Percentiles rank a stretch among this genome's conserved stretches.
Evolutionary conservation across 768 basidiomycete genomes (phyloP).

Genomic region (Suillus hirtellus): DNA sequence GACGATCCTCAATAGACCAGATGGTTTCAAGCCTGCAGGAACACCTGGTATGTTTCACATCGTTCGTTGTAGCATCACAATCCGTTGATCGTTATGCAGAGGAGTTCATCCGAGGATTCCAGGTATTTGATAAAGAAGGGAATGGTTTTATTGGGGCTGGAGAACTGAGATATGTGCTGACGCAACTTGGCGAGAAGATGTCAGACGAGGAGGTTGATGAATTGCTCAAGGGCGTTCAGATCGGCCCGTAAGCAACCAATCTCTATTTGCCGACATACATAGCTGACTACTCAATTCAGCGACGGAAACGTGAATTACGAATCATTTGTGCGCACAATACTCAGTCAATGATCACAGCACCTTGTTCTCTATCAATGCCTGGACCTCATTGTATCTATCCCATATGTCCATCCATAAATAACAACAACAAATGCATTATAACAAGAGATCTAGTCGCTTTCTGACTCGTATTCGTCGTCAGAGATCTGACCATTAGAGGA

Average conservation of each 20-base stretch:
- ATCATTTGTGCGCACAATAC: constrained; percentile 92
- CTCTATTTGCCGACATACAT: not conserved
- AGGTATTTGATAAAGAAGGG: constrained; percentile 90
- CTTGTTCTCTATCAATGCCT: not conserved
- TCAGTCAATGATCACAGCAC: constrained; percentile 67
- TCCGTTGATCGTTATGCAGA: constrained; percentile 47
- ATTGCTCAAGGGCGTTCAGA: constrained; percentile 92
- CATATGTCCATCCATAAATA: not conserved
- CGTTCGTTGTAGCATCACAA: not conserved
- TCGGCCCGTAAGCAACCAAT: constrained; percentile 63
- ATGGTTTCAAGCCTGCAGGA: constrained; percentile 96
- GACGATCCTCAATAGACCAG: constrained; percentile 88
- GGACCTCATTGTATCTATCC: not conserved
- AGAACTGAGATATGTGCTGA: constrained; percentile 79
- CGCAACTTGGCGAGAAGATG: constrained; percentile 99
- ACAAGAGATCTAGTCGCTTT: constrained; percentile 36
- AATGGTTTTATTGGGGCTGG: constrained; percentile 71
- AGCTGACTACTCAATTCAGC: constrained; percentile 39
- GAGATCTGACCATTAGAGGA: constrained; percentile 31
- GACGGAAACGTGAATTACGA: constrained; percentile 98
- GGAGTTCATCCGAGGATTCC: constrained; percentile 99
- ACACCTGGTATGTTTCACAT: constrained; percentile 70
- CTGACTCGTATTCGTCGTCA: constrained; percentile 60
- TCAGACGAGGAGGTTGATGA: constrained; percentile 97
- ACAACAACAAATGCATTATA: constrained; percentile 3